Evolutionary conservation across 148 eudicot genomes (phyloP).

Genomic region (Agrostemma githago): DNA sequence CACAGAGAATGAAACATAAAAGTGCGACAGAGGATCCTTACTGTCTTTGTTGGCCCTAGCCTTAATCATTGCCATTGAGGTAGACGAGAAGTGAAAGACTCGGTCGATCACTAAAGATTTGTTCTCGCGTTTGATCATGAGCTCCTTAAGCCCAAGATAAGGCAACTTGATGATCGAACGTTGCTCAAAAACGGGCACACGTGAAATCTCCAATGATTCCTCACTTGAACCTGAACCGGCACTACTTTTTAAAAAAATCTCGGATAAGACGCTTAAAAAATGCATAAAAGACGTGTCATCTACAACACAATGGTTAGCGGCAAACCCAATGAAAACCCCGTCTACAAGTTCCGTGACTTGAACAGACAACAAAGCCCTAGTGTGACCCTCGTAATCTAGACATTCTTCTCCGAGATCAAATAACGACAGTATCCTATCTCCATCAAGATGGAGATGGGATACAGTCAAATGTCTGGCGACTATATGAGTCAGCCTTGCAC

Average conservation of each 20-base stretch:
- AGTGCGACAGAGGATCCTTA: background rate
- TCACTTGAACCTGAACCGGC: background rate
- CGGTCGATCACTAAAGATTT: constrained; percentile 40
- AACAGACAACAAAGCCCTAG: constrained; percentile 36
- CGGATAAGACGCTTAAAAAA: constrained; percentile 48
- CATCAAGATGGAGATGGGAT: constrained; percentile 23
- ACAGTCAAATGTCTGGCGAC: constrained; percentile 19
- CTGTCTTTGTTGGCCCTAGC: constrained; percentile 29
- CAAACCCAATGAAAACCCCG: constrained; percentile 49
- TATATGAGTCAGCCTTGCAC: constrained; percentile 43
- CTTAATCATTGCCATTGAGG: constrained; percentile 41
- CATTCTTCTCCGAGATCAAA: constrained; percentile 25
- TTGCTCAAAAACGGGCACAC: constrained; percentile 4
- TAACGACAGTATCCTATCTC: constrained; percentile 15
- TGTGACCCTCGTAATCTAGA: constrained; percentile 46
- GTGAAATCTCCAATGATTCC: constrained; percentile 4
- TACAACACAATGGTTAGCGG: constrained; percentile 49
- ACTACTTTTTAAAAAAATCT: constrained; percentile 13
- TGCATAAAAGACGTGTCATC: constrained; percentile 60
- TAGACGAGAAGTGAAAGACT: constrained; percentile 57
- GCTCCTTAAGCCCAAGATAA: constrained; percentile 30
- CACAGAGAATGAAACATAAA: no score
- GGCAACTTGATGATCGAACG: constrained; percentile 33
- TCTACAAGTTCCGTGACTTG: constrained; percentile 59
- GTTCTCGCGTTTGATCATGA: constrained; percentile 15